Evolutionary conservation across 1,139 yeast species (phyloP).

Genomic region (Sugiyamaella grinbergsii): DNA sequence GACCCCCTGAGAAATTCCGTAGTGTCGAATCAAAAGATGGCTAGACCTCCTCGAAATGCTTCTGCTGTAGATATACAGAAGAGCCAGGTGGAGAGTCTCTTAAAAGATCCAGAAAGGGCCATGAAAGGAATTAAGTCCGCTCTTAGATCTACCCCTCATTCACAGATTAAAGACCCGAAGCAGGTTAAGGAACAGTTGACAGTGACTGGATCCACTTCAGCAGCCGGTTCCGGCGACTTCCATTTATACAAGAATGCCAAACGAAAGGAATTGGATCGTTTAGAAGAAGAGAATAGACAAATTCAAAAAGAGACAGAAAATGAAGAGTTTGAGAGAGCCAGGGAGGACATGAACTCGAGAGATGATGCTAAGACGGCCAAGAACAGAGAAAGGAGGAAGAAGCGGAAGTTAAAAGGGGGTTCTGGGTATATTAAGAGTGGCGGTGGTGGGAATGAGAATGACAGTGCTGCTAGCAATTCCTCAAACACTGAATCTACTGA

Average conservation of each 20-base stretch:
- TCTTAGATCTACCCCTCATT: no score
- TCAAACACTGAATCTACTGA: no score
- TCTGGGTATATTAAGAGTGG: not conserved
- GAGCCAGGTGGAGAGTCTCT: constrained; percentile 31
- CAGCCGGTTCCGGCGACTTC: constrained; percentile 47
- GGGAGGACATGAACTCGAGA: constrained; percentile 23
- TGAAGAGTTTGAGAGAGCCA: constrained; percentile 35
- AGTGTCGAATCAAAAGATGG: not conserved
- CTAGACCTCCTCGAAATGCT: constrained; percentile 8
- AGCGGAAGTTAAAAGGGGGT: constrained; percentile 27
- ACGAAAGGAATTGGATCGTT: constrained; percentile 39
- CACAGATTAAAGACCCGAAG: no score
- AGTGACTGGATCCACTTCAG: constrained; percentile 41
- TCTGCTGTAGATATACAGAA: constrained; percentile 33
- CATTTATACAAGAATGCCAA: constrained; percentile 43
- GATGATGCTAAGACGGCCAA: constrained; percentile 40
- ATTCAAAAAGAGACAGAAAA: constrained; percentile 27
- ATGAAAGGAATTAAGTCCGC: constrained; percentile 6
- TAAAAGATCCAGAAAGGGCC: constrained; percentile 30
- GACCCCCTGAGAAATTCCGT: not conserved
- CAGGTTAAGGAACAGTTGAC: not conserved
- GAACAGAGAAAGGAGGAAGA: constrained; percentile 37
- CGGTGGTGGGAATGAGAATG: not conserved
- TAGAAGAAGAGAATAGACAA: constrained; percentile 33
- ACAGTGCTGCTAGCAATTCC: not conserved